Conservation (phyloP, 768 basidiomycete genomes). For the Mycena epipterygia region DNA sequence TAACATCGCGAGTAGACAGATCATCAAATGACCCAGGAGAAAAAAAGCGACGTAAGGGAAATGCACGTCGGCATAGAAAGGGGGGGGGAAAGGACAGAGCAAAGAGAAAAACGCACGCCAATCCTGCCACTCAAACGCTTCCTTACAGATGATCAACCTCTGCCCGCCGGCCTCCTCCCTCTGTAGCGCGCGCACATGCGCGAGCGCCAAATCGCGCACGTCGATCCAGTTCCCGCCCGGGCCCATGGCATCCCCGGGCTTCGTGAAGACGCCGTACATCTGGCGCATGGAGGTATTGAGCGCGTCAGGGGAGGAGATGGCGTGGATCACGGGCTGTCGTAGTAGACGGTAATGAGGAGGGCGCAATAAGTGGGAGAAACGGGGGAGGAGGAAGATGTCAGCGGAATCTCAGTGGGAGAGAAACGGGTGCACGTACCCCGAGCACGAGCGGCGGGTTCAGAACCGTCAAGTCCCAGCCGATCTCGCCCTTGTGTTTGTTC, state of each 20-base stretch:
- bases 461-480: conserved; percentile 66
- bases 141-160: conserved; percentile 61
- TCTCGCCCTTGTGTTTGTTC: conserved; percentile 53
- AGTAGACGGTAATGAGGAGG: no score
- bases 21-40: no score
- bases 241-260: conserved; percentile 34
- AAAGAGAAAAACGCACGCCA: conserved; percentile 34
- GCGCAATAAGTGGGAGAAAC: background rate
- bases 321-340: conserved; percentile 55
- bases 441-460: conserved; percentile 66
- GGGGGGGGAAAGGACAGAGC: background rate
- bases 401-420: no score
- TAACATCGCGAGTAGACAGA: no score
- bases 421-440: conserved; percentile 49
- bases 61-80: no score
- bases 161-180: conserved; percentile 64
- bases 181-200: conserved; percentile 65
- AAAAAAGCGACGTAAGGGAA: no score
- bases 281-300: conserved; percentile 53
- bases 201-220: conserved; percentile 65
- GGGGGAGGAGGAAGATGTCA: no score
- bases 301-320: conserved; percentile 41
- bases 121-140: conserved; percentile 42
- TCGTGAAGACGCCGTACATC: conserved; percentile 51
- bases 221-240: conserved; percentile 54